phyloP scores from a whole-genome alignment of 2,329 filamentous ascomycete species.

The Colletotrichum sojae region DNA sequence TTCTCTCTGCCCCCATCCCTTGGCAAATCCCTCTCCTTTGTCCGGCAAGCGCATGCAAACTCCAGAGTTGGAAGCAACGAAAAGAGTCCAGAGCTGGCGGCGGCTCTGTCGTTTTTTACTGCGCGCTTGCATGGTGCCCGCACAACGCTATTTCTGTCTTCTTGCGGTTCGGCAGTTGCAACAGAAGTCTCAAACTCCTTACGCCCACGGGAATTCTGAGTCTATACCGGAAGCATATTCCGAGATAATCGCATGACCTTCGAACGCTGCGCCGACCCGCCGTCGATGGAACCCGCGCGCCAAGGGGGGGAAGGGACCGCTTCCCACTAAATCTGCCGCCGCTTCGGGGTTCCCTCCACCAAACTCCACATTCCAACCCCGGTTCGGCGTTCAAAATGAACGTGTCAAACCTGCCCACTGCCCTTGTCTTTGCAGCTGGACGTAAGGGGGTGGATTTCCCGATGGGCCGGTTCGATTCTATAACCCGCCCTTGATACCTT shows the following conservation, averaged over 20 bases:
- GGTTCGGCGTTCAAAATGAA: too few relatives aligned
- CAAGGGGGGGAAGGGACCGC: too few relatives aligned
- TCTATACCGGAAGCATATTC: background rate
- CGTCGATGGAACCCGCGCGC: too few relatives aligned
- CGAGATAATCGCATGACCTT: too few relatives aligned
- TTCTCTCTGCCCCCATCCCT: background rate
- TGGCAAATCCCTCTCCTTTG: background rate
- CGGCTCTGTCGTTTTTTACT: background rate
- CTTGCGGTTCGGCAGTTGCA: slow-evolving; percentile 24
- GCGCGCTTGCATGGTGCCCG: slow-evolving; percentile 6
- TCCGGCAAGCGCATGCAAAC: slow-evolving; percentile 2
- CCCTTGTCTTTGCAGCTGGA: slow-evolving; percentile 6
- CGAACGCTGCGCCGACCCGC: too few relatives aligned
- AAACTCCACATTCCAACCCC: too few relatives aligned
- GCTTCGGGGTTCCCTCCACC: too few relatives aligned
- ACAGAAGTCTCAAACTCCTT: background rate
- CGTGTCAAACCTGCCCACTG: background rate
- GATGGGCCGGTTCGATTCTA: background rate
- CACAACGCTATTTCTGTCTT: slow-evolving; percentile 5
- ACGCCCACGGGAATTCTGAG: background rate
- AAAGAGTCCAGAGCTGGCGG: background rate
- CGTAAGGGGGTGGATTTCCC: background rate
- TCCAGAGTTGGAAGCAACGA: background rate
- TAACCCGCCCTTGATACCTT: background rate
- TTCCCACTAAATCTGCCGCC: too few relatives aligned